Conservation (phyloP, 2,329 filamentous ascomycete genomes). For the Exophiala sp. region DNA sequence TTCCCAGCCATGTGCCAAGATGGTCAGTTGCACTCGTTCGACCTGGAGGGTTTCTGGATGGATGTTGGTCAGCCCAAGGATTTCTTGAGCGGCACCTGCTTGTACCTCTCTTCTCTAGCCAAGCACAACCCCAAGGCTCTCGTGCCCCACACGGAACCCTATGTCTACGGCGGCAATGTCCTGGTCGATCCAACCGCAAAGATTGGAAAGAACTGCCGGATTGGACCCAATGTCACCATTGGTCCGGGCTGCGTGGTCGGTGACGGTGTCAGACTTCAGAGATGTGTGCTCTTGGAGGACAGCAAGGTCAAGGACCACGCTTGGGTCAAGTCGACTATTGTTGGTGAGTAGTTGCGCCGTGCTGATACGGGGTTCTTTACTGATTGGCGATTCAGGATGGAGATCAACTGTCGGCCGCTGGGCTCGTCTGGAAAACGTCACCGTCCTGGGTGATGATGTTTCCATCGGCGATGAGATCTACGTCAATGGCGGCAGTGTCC, state of each 20-base stretch:
- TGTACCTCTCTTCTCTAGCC: constrained; percentile 87
- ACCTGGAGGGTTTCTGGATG: constrained; percentile 99
- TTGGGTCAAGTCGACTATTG: constrained; percentile 97
- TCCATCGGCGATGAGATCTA: constrained; percentile 98
- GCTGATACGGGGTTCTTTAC: background rate
- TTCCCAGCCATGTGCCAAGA: constrained; percentile 92
- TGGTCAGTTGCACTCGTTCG: constrained; percentile 88
- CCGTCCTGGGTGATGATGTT: constrained; percentile 95
- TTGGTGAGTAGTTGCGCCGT: constrained; percentile 43
- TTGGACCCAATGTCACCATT: constrained; percentile 94
- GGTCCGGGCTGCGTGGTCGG: constrained; percentile 87
- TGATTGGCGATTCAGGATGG: constrained; percentile 53
- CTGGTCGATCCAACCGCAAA: constrained; percentile 89
- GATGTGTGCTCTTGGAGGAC: constrained; percentile 80
- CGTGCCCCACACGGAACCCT: constrained; percentile 65
- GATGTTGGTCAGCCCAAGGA: constrained; percentile 98
- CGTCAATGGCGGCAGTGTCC: constrained; percentile 90
- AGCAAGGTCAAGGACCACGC: constrained; percentile 98
- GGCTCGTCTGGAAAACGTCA: constrained; percentile 95
- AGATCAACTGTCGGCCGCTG: constrained; percentile 93
- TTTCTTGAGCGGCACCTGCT: constrained; percentile 90
- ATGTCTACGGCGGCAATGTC: constrained; percentile 88
- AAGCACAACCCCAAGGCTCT: constrained; percentile 87
- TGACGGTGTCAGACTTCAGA: constrained; percentile 88
- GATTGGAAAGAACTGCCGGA: constrained; percentile 97